Conservation (phyloP, 371 early-diverging fungal species). For the Mucor saturninus region DNA sequence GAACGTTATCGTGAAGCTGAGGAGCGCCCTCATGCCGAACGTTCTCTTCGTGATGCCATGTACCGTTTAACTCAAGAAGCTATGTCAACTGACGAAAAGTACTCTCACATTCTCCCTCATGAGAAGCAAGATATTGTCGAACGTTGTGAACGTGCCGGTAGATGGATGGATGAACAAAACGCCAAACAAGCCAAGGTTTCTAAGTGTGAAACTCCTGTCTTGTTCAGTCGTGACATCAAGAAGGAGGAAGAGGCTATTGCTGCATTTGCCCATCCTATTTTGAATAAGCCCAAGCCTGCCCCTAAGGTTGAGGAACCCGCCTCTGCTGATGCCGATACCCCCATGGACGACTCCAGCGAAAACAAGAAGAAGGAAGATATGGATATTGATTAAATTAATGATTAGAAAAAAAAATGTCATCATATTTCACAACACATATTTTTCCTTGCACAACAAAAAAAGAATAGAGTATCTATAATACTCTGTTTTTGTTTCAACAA, state of each 20-base stretch:
- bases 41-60: slow-evolving; percentile 78
- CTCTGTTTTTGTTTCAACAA: not conserved
- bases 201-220: slow-evolving; percentile 77
- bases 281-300: slow-evolving; percentile 91
- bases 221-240: slow-evolving; percentile 76
- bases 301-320: slow-evolving; percentile 54
- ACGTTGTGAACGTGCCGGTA: slow-evolving; percentile 75
- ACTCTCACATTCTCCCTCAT: slow-evolving; percentile 84
- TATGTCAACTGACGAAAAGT: slow-evolving; percentile 80
- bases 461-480: not conserved
- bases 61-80: slow-evolving; percentile 74
- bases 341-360: slow-evolving; percentile 42
- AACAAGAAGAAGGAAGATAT: slow-evolving; percentile 65
- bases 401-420: slow-evolving; percentile 13
- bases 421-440: not conserved
- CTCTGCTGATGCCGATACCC: slow-evolving; percentile 50
- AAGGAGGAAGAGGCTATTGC: slow-evolving; percentile 72
- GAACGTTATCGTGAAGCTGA: slow-evolving; percentile 85
- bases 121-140: slow-evolving; percentile 86
- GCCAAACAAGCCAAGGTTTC: slow-evolving; percentile 74
- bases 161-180: slow-evolving; percentile 88
- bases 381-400: slow-evolving; percentile 66
- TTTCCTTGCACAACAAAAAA: slow-evolving; percentile 5
- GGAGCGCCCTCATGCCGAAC: slow-evolving; percentile 84
- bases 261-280: slow-evolving; percentile 76